Conservation (phyloP, 129 eudicot genomes). For the Lactuca sativa region DNA sequence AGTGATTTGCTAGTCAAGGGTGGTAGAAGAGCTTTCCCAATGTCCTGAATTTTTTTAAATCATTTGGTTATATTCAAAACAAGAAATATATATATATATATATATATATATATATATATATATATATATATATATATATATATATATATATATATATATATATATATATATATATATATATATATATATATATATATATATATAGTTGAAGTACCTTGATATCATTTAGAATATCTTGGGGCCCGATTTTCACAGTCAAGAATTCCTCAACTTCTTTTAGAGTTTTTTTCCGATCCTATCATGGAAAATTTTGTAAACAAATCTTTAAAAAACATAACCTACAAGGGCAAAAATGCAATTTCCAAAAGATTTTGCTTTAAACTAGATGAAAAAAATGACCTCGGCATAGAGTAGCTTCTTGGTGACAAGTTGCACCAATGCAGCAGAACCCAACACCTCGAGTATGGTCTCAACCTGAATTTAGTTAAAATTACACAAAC, state of each 20-base stretch:
- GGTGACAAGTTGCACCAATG: conserved; percentile 75
- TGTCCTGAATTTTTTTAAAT: conserved; percentile 50
- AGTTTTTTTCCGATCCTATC: conserved; percentile 83
- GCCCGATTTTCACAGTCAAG: conserved; percentile 58
- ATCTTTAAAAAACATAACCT: conserved; percentile 4
- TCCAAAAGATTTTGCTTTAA: not conserved
- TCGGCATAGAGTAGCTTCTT: conserved; percentile 89
- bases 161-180: too few relatives aligned
- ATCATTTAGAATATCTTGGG: conserved; percentile 74
- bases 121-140: too few relatives aligned
- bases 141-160: too few relatives aligned
- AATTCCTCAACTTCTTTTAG: conserved; percentile 69
- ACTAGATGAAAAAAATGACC: conserved; percentile 42
- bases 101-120: not conserved
- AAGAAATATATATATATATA: not conserved
- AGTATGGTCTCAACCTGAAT: conserved; percentile 87
- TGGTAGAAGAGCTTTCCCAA: conserved; percentile 89
- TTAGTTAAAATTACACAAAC: conserved; percentile 8
- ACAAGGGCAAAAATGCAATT: conserved; percentile 20
- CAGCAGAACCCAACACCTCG: conserved; percentile 86
- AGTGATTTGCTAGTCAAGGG: conserved; percentile 47
- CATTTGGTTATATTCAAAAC: not conserved
- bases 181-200: not conserved
- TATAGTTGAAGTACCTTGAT: conserved; percentile 53
- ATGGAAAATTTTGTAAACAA: conserved; percentile 18